phyloP scores from a whole-genome alignment of 257 asterid genomes.

The Sherardia arvensis region DNA sequence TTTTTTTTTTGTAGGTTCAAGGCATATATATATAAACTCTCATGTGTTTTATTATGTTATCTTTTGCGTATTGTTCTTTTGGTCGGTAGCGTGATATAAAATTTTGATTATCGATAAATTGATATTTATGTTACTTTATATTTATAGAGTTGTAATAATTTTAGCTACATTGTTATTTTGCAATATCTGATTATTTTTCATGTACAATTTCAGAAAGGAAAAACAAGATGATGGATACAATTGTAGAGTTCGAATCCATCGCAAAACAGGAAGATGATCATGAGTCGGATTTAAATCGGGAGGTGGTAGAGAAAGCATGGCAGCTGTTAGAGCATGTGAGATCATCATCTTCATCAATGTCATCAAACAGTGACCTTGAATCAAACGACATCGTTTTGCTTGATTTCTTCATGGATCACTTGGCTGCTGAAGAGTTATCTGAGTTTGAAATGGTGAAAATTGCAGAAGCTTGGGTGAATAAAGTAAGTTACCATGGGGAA shows the following conservation, averaged over 20 bases:
- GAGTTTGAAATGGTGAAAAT: slow-evolving; percentile 20
- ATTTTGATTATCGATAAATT: no score
- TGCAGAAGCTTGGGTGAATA: slow-evolving; percentile 42
- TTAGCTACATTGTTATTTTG: no score
- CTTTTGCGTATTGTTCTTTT: no score
- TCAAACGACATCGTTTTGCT: slow-evolving; percentile 18
- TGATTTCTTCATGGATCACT: slow-evolving; percentile 46
- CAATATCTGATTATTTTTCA: neutral
- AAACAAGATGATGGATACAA: slow-evolving; percentile 23
- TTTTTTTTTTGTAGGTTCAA: no score
- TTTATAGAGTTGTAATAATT: no score
- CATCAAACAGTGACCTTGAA: neutral
- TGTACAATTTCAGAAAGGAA: slow-evolving; percentile 20
- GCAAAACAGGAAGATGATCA: neutral
- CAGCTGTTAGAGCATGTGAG: slow-evolving; percentile 19
- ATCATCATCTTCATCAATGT: neutral
- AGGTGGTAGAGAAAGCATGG: slow-evolving; percentile 29
- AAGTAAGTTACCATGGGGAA: slow-evolving; percentile 18
- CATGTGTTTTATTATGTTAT: no score
- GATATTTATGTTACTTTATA: no score
- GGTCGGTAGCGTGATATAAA: no score
- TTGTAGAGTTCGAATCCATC: slow-evolving; percentile 16
- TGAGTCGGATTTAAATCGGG: slow-evolving; percentile 1
- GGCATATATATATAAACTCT: neutral
- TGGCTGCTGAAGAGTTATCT: slow-evolving; percentile 8